Evolutionary conservation across 192 early-diverging fungal species (phyloP).

Genomic region (Funneliformis geosporum): DNA sequence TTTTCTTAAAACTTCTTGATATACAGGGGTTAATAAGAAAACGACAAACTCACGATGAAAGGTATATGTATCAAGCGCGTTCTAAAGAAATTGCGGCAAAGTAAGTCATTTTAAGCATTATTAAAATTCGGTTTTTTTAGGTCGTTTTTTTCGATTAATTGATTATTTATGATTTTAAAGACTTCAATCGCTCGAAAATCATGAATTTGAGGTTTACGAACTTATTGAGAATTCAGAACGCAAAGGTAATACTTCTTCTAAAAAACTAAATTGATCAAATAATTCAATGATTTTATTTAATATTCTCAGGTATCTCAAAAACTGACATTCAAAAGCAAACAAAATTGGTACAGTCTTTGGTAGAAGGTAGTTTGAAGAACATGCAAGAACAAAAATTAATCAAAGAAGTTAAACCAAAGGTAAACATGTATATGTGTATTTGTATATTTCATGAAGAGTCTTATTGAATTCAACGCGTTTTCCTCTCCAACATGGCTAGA

Average conservation of each 20-base stretch:
- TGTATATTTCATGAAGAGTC: neutral
- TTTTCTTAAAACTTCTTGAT: too few species aligned
- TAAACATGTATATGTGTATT: neutral
- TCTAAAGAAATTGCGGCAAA: slow-evolving; percentile 8
- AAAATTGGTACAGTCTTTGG: slow-evolving; percentile 7
- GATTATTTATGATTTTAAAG: neutral
- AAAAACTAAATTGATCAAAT: neutral
- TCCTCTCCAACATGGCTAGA: neutral
- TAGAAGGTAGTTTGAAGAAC: slow-evolving; percentile 4
- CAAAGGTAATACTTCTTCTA: neutral
- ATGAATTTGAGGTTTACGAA: slow-evolving; percentile 14
- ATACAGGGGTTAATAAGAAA: slow-evolving; percentile 18
- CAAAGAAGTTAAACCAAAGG: slow-evolving; percentile 26
- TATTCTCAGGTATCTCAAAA: slow-evolving; percentile 1
- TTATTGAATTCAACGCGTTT: neutral
- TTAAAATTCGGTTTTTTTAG: neutral
- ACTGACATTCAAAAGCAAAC: slow-evolving; percentile 11
- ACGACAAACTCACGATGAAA: slow-evolving; percentile 20
- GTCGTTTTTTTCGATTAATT: neutral
- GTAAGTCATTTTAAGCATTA: neutral
- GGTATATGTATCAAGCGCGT: slow-evolving; percentile 17
- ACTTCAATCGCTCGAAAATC: slow-evolving; percentile 5
- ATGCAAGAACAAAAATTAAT: slow-evolving; percentile 23
- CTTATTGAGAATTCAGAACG: slow-evolving; percentile 24
- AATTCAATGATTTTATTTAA: neutral